Evolutionary conservation across 441 rosid genomes (phyloP).

Genomic region (Francoa sonchifolia): DNA sequence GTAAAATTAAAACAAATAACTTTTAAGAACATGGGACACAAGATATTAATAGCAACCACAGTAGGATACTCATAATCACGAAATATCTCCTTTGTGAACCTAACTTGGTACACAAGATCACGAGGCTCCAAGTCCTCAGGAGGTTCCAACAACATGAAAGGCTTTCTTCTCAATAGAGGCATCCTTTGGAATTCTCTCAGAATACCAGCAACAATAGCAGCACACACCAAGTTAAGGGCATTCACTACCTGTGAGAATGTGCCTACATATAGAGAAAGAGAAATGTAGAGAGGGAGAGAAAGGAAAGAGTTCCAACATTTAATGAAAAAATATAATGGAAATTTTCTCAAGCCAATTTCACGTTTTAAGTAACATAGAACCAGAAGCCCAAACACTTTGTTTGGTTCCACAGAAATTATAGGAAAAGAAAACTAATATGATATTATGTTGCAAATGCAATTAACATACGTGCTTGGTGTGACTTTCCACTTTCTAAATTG

Average conservation of each 20-base stretch:
- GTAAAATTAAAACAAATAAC: neutral
- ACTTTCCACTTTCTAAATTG: no score
- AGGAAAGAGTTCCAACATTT: constrained; percentile 1
- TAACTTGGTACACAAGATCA: constrained; percentile 78
- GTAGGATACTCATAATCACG: constrained; percentile 82
- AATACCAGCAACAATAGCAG: constrained; percentile 6
- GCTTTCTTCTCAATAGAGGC: constrained; percentile 79
- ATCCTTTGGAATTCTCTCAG: constrained; percentile 22
- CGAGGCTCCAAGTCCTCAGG: constrained; percentile 59
- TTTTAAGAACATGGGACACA: constrained; percentile 4
- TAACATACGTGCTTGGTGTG: no score
- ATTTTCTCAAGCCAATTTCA: no score
- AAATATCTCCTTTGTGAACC: constrained; percentile 92
- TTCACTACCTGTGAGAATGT: constrained; percentile 4
- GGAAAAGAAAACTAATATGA: neutral
- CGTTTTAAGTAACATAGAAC: neutral
- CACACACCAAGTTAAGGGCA: neutral
- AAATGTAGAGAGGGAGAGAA: neutral
- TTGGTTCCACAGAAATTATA: neutral
- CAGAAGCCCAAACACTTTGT: neutral
- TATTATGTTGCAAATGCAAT: no score
- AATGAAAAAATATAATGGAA: neutral
- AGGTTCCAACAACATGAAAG: constrained; percentile 47
- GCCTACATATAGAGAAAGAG: neutral
- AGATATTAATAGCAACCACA: no score